Base-by-base conservation (phyloP, 441 rosid genomes). In the Gossypium gossypioides region DNA sequence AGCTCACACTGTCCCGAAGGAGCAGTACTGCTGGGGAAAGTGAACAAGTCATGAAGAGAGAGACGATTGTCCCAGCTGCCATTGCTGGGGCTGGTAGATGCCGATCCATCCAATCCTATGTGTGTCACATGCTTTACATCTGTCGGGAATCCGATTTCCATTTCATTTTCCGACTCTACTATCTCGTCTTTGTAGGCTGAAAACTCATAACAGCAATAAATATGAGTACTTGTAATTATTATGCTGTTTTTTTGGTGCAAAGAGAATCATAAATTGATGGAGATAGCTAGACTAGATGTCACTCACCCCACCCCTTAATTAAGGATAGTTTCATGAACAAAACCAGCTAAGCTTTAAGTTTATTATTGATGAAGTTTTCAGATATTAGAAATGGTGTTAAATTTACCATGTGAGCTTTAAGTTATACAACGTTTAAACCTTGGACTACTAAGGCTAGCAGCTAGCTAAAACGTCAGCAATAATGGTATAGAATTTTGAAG, bases 101-200 rank as follows among this genome's bases (percentile, higher is more conserved):
- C 78, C 15, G 69, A 68, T 13, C 86, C 87, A 75, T 89, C 99
- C 86, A 86, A 81, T 55, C 99, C 99, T 0, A 92, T 88, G 73
- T 92, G 99, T 0, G 99, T 84, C 55, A 94, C 93, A 69, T 94
- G 97, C 86, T 88, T 92, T 79, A 94, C 99, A 57, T 94, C 88
- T 66, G 97, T 94, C 3, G 99, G 99, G 42, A 82, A 72, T 73
- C 97, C 97, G 27, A 92, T 92, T 77, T 92, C 87, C 84, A 94
- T 94, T 19, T 81, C 85, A 29, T 29, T 18, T 46, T 77, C 82
- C 37, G 78, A 52, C 1, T 62, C 80, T 57, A 85, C 90, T 12
- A 79, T 82, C 40, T 90, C 95, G 55, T 88, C 92, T 74, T 85
- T 89, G 83, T 89, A 81, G 27, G 56, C 96, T 88, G 51, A 27